Evolutionary conservation across 306 rosid genomes (phyloP), one percentile per base, ranked within the genome.

Genomic region (Urtica urens): DNA sequence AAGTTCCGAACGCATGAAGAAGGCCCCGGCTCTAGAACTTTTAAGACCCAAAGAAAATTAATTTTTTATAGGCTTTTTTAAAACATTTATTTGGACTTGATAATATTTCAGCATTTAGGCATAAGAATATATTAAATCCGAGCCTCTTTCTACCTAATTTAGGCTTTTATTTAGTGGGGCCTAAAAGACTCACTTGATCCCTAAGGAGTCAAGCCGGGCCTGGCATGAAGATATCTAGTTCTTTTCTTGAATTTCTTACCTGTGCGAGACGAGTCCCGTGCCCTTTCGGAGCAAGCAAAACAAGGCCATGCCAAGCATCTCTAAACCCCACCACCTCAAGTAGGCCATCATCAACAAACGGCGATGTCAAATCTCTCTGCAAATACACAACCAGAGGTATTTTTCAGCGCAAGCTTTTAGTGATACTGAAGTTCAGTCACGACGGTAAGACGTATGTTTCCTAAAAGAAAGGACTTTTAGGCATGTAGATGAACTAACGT

Each of bases 201-300:
- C n/a, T n/a, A n/a, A n/a, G n/a, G n/a, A n/a, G n/a, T n/a, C n/a
- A n/a, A n/a, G n/a, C n/a, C n/a, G n/a, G n/a, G n/a, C n/a, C n/a
- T n/a, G n/a, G n/a, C n/a, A n/a, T n/a, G n/a, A n/a, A n/a, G n/a
- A n/a, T n/a, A n/a, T n/a, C n/a, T n/a, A n/a, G n/a, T n/a, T n/a
- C n/a, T n/a, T n/a, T n/a, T n/a, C n/a, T n/a, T n/a, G n/a, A n/a
- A 31, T 30, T 30, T 49, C 51, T 58, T 53, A 84, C 97, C 94
- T 90, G 99, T 29, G 94, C 94, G 72, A 90, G 99, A 59, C 95
- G 99, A 63, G 93, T 82, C 47, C 99, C 99, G 57, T 90, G 99
- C 33, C 99, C 95, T 0, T 82, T 85, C n/a, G 97, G 97, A 59
- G 95, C 76, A 27, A 71, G 71, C 82, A 81, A 60, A 55, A 80